phyloP scores from a whole-genome alignment of 345 rosid species.

The Ceriops decandra region DNA sequence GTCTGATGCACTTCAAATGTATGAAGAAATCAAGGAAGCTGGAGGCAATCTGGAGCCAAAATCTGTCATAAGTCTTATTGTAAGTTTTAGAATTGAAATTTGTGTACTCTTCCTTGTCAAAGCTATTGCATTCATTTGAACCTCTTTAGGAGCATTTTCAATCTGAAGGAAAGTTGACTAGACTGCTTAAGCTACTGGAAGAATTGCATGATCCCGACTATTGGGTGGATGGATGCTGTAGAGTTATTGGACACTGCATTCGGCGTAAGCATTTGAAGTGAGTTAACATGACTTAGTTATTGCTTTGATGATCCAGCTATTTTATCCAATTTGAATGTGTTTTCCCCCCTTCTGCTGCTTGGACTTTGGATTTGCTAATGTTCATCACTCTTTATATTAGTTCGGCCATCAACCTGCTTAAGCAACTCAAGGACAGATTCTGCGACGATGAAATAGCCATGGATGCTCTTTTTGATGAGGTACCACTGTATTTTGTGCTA shows the following conservation, averaged over 20 bases:
- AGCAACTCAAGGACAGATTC: conserved; percentile 41
- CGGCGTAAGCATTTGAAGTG: conserved; percentile 57
- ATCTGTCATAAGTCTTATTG: conserved; percentile 62
- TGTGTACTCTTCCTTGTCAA: background rate
- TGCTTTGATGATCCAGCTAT: background rate
- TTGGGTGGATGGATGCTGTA: conserved; percentile 69
- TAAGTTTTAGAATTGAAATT: conserved; percentile 33
- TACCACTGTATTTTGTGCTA: conserved; percentile 13
- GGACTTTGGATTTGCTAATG: conserved; percentile 1
- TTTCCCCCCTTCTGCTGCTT: background rate
- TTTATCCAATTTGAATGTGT: background rate
- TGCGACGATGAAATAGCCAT: conserved; percentile 39
- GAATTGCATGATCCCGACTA: conserved; percentile 44
- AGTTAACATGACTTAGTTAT: background rate
- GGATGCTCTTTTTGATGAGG: conserved; percentile 65
- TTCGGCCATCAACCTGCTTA: conserved; percentile 55
- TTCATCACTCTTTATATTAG: conserved; percentile 28
- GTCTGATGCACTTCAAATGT: conserved; percentile 58
- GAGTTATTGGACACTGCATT: conserved; percentile 48
- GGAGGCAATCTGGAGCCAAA: conserved; percentile 53
- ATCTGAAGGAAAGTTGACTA: conserved; percentile 44
- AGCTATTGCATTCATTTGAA: background rate
- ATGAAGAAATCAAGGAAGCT: conserved; percentile 59
- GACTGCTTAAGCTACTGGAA: conserved; percentile 50
- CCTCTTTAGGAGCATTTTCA: conserved; percentile 47